A percentile compares a stretch with the other conserved stretches of the same genome.
These are phyloP conservation scores for Pistacia vera DNA, from an alignment of 345 rosid genomes.

Conservation along the genomic window DNA sequence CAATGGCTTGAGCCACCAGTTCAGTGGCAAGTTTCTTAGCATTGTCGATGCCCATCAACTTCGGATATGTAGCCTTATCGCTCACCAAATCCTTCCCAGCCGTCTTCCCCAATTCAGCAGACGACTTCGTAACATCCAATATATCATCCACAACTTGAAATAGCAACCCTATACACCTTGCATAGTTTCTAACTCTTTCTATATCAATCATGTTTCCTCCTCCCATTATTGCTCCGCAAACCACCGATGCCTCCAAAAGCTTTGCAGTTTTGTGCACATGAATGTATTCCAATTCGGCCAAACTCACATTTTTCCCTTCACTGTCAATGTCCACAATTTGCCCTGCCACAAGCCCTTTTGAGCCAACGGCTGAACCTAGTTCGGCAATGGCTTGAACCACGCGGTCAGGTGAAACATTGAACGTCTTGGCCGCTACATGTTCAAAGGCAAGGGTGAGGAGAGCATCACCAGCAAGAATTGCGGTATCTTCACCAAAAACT, in stretches of 20 bases:
- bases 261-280: constrained; percentile 42
- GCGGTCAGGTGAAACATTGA: constrained; percentile 30
- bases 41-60: constrained; percentile 37
- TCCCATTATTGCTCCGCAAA: constrained; percentile 42
- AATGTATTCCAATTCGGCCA: constrained; percentile 38
- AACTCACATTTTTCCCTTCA: constrained; percentile 42
- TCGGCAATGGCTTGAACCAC: constrained; percentile 44
- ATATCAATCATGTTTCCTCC: constrained; percentile 29
- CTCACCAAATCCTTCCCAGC: constrained; percentile 39
- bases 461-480: constrained; percentile 67
- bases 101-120: constrained; percentile 39
- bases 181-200: constrained; percentile 36
- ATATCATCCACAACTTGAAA: constrained; percentile 46
- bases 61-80: constrained; percentile 44
- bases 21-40: constrained; percentile 30
- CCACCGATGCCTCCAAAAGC: constrained; percentile 43
- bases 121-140: constrained; percentile 36
- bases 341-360: constrained; percentile 58
- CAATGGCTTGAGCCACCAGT: constrained; percentile 33
- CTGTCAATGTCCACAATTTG: constrained; percentile 53
- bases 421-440: constrained; percentile 41
- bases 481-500: constrained; percentile 53
- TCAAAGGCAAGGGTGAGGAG: constrained; percentile 59
- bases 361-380: constrained; percentile 49
- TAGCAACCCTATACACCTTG: constrained; percentile 32